phyloP scores from a whole-genome alignment of 2,329 filamentous ascomycete genomes.

The Hypomyces rosellus region DNA sequence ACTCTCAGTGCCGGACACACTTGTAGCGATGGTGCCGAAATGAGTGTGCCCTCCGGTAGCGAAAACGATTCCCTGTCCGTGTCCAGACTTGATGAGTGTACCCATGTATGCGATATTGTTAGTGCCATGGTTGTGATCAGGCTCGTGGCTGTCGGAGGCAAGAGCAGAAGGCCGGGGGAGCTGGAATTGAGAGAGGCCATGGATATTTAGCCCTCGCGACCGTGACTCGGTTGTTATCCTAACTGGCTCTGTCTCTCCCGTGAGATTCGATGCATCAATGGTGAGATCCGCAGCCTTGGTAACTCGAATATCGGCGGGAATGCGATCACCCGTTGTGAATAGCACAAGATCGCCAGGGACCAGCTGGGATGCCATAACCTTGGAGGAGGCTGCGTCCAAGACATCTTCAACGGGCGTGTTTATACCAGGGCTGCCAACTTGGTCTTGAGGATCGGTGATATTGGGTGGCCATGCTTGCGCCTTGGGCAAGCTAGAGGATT shows the following conservation, averaged over 20 bases:
- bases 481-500: constrained; percentile 26
- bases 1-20: constrained; percentile 89
- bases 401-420: constrained; percentile 56
- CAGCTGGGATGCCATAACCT: constrained; percentile 78
- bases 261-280: constrained; percentile 95
- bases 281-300: constrained; percentile 83
- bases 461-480: constrained; percentile 44
- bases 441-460: constrained; percentile 38
- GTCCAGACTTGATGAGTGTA: constrained; percentile 86
- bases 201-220: constrained; percentile 22
- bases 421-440: constrained; percentile 37
- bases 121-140: constrained; percentile 55
- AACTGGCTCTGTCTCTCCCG: constrained; percentile 92
- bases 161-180: constrained; percentile 36
- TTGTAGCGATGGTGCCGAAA: constrained; percentile 93
- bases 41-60: constrained; percentile 90
- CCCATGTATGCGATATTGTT: constrained; percentile 98
- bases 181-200: constrained; percentile 24
- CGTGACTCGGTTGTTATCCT: constrained; percentile 63
- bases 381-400: constrained; percentile 68
- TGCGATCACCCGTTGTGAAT: constrained; percentile 92
- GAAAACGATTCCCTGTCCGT: constrained; percentile 95
- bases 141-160: constrained; percentile 49
- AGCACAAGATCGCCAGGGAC: constrained; percentile 90
- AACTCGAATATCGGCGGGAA: constrained; percentile 92